Conservation (phyloP, 2,329 filamentous ascomycete species). For the Metarhizium guizhouense region DNA sequence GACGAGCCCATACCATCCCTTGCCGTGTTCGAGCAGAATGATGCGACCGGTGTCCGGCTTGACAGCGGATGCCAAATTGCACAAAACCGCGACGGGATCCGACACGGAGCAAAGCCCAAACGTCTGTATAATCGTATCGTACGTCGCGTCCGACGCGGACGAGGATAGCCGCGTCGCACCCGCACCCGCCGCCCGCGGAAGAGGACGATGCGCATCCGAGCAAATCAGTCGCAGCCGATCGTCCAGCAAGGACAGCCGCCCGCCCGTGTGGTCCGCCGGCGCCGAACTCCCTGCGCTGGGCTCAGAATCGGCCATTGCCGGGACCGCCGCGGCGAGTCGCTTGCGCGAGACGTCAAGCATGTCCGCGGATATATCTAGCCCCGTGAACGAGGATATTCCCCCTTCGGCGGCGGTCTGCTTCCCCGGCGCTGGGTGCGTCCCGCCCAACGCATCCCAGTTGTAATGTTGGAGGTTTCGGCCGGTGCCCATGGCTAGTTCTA, state of each 20-base stretch:
- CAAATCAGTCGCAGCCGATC: slow-evolving; percentile 37
- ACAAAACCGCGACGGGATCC: slow-evolving; percentile 44
- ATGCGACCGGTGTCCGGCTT: slow-evolving; percentile 49
- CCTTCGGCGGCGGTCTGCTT: not conserved
- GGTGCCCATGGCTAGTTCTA: slow-evolving; percentile 55
- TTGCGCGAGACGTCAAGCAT: slow-evolving; percentile 51
- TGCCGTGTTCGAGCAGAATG: slow-evolving; percentile 54
- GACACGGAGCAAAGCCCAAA: slow-evolving; percentile 56
- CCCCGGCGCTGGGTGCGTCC: not conserved
- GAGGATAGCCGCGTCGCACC: slow-evolving; percentile 15
- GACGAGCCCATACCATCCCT: slow-evolving; percentile 43
- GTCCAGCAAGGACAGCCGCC: slow-evolving; percentile 30
- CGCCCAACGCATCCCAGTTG: slow-evolving; percentile 38
- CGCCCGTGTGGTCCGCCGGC: slow-evolving; percentile 24
- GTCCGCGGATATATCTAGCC: slow-evolving; percentile 50
- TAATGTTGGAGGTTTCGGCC: slow-evolving; percentile 53
- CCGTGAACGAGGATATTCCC: slow-evolving; percentile 47
- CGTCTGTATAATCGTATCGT: slow-evolving; percentile 56
- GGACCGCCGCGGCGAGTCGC: slow-evolving; percentile 38
- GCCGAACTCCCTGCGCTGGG: slow-evolving; percentile 23
- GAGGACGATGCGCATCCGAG: slow-evolving; percentile 35
- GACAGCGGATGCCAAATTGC: slow-evolving; percentile 42
- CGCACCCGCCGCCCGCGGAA: slow-evolving; percentile 29
- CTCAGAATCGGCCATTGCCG: slow-evolving; percentile 23
- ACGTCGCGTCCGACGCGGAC: slow-evolving; percentile 22